Conservation (phyloP, 2,329 filamentous ascomycete genomes). For the Sordariomycetes sp. region DNA sequence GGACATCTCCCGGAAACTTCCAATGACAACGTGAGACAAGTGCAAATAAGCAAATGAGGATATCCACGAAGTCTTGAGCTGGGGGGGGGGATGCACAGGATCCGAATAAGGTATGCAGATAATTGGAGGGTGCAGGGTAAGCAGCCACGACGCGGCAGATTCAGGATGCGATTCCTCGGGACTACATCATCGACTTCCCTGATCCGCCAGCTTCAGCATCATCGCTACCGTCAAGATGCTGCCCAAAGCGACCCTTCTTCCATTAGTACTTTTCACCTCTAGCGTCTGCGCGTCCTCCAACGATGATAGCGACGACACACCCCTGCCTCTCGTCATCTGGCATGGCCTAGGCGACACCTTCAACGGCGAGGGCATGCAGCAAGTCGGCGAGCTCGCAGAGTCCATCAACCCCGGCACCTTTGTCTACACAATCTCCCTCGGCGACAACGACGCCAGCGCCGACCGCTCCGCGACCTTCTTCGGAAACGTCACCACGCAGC, state of each 20-base stretch:
- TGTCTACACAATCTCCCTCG: constrained; percentile 70
- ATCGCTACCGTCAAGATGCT: not conserved
- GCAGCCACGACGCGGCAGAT: too few species aligned
- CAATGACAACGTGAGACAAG: too few species aligned
- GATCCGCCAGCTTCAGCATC: too few species aligned
- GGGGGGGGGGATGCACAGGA: too few species aligned
- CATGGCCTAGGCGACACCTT: constrained; percentile 75
- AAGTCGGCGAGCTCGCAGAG: constrained; percentile 63
- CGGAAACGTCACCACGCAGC: constrained; percentile 76
- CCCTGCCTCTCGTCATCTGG: constrained; percentile 88
- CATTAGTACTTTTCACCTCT: not conserved
- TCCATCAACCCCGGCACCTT: constrained; percentile 72
- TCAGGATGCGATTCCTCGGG: too few species aligned
- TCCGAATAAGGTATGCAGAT: too few species aligned
- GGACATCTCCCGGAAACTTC: too few species aligned
- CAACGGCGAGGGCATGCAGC: constrained; percentile 63
- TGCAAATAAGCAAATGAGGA: too few species aligned
- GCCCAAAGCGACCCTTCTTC: not conserved
- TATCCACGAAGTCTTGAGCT: too few species aligned
- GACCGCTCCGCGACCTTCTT: constrained; percentile 85
- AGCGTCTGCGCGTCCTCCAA: not conserved
- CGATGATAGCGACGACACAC: constrained; percentile 45
- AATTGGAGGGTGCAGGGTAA: too few species aligned
- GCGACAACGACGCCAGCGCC: constrained; percentile 49
- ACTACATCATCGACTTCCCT: too few species aligned